A percentile compares a stretch with the other conserved stretches of the same genome.
Evolutionary conservation across 495 filamentous ascomycete genomes (phyloP).

Genomic region (Aspergillus panamensis): DNA sequence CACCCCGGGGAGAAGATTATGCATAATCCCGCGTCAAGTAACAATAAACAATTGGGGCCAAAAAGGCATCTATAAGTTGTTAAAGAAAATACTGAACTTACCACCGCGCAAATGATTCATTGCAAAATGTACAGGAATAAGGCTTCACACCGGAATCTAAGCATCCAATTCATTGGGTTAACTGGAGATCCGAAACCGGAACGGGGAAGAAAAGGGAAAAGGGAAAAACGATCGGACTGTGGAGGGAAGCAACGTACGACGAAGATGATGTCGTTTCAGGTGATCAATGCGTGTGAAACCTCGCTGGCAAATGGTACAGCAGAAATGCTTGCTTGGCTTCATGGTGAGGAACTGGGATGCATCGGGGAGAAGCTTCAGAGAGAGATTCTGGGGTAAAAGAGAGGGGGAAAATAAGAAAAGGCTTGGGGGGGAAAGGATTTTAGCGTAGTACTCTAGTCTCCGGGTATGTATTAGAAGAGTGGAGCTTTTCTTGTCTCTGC

Average conservation of each 20-base stretch:
- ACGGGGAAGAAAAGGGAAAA: not conserved
- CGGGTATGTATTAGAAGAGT: not conserved
- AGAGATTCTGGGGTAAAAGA: conserved; percentile 27
- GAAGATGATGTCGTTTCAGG: conserved; percentile 46
- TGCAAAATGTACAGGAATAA: conserved; percentile 45
- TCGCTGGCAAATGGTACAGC: conserved; percentile 46
- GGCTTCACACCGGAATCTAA: conserved; percentile 47
- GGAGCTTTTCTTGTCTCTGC: no score
- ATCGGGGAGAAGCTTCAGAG: conserved; percentile 36
- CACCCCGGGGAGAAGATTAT: not conserved
- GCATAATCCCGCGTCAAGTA: no score
- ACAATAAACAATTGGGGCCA: no score
- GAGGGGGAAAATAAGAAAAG: conserved; percentile 12
- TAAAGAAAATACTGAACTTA: conserved; percentile 18
- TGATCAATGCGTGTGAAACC: conserved; percentile 49
- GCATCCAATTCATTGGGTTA: conserved; percentile 14
- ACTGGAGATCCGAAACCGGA: conserved; percentile 3
- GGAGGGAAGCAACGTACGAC: conserved; percentile 34
- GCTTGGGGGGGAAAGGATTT: conserved; percentile 10
- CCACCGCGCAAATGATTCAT: conserved; percentile 47
- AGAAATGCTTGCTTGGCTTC: conserved; percentile 47
- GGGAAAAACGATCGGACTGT: not conserved
- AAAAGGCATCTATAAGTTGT: no score
- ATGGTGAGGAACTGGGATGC: conserved; percentile 27
- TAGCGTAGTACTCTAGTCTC: not conserved